Evolutionary conservation across 78 protist genomes (phyloP).

Genomic region (Dictyostelium citrinum): DNA sequence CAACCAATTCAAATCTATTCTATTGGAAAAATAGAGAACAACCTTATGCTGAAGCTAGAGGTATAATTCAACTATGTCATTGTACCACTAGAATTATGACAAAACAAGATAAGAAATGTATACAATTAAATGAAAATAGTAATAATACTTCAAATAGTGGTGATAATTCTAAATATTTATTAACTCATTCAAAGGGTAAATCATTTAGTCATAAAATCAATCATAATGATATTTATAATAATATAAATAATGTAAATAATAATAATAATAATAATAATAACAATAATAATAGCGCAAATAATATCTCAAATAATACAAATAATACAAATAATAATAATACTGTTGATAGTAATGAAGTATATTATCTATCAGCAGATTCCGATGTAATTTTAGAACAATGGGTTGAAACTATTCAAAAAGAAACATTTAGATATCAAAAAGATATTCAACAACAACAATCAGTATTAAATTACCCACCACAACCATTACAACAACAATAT

Average conservation of each 20-base stretch:
- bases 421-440: constrained; percentile 5
- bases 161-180: not conserved
- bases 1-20: constrained; percentile 45
- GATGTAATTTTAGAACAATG: constrained; percentile 11
- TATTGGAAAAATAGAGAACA: constrained; percentile 56
- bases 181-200: not conserved
- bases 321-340: not conserved
- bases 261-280: not conserved
- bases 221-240: not conserved
- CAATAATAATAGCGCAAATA: not conserved
- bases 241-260: not conserved
- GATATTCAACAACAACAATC: not conserved
- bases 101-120: constrained; percentile 30
- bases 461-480: not conserved
- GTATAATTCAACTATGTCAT: constrained; percentile 38
- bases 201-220: constrained; percentile 1
- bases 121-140: constrained; percentile 29
- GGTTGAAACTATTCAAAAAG: constrained; percentile 23
- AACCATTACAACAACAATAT: not conserved
- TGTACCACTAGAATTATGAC: not conserved
- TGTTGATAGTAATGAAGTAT: not conserved
- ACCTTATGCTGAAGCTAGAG: constrained; percentile 36
- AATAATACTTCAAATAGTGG: not conserved
- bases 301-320: not conserved
- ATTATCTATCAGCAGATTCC: constrained; percentile 12